These are phyloP conservation scores for Elsinoe perseae DNA, from an alignment of 2,329 filamentous ascomycete species.

Conservation along the genomic window DNA sequence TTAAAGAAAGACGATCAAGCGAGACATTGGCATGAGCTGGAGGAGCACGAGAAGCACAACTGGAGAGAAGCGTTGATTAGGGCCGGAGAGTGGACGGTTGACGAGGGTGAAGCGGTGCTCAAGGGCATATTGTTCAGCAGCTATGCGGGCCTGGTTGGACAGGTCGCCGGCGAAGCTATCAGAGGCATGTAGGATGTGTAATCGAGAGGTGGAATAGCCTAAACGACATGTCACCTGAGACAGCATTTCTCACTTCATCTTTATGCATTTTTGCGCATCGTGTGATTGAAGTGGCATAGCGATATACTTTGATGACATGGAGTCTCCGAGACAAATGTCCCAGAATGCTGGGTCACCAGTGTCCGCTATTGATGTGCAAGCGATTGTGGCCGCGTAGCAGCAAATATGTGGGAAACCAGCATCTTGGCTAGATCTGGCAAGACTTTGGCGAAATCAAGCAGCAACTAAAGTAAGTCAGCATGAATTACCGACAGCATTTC, in stretches of 20 bases:
- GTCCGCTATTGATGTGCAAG: neutral
- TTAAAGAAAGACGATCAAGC: slow-evolving; percentile 40
- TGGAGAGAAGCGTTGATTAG: slow-evolving; percentile 64
- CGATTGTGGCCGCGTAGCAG: too few relatives aligned
- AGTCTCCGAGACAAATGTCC: neutral
- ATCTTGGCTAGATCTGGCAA: neutral
- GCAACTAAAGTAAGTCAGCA: neutral
- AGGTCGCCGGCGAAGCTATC: slow-evolving; percentile 32
- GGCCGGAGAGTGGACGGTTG: slow-evolving; percentile 70
- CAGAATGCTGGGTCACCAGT: neutral
- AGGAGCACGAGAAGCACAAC: slow-evolving; percentile 50
- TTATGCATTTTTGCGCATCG: too few relatives aligned
- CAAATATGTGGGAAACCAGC: too few relatives aligned
- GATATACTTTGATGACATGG: neutral
- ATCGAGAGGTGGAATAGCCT: neutral
- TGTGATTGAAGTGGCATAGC: too few relatives aligned
- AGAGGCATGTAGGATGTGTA: slow-evolving; percentile 17
- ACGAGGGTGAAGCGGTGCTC: slow-evolving; percentile 68
- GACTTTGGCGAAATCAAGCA: neutral
- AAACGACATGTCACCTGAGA: neutral
- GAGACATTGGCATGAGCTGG: slow-evolving; percentile 64
- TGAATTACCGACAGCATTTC: neutral
- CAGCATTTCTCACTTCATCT: neutral
- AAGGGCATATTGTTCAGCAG: slow-evolving; percentile 71
- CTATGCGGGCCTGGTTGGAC: slow-evolving; percentile 55